Conservation (phyloP, 73 alveolate species). For the Paramecium caudatum region DNA sequence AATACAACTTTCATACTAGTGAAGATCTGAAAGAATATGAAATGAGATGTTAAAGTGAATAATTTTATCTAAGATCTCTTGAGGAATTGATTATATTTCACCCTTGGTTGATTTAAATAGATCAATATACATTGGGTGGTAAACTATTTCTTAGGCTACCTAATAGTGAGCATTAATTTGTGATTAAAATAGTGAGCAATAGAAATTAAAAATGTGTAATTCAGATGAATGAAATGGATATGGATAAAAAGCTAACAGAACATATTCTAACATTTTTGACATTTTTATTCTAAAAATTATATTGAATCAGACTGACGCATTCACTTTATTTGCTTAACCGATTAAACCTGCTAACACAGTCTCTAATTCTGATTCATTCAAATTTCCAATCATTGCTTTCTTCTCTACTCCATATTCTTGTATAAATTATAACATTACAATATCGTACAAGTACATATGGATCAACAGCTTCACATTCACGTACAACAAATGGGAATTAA, state of each 20-base stretch:
- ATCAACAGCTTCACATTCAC: constrained; percentile 90
- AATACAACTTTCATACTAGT: background rate
- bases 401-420: constrained; percentile 88
- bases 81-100: constrained; percentile 20
- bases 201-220: background rate
- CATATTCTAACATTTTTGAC: background rate
- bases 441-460: constrained; percentile 89
- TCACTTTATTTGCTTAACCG: constrained; percentile 80
- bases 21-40: constrained; percentile 26
- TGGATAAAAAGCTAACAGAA: background rate
- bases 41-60: background rate
- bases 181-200: background rate
- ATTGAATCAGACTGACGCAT: background rate
- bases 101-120: constrained; percentile 46
- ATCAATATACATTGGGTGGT: constrained; percentile 8
- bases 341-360: constrained; percentile 80
- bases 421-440: constrained; percentile 4
- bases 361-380: constrained; percentile 81
- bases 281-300: background rate
- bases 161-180: constrained; percentile 16
- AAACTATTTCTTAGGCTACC: background rate
- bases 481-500: constrained; percentile 88
- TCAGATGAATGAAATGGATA: constrained; percentile 25
- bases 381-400: constrained; percentile 82
- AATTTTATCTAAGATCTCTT: background rate